phyloP scores from a whole-genome alignment of 2,329 filamentous ascomycete genomes.

The Ophiocordyceps camponoti-saundersi region DNA sequence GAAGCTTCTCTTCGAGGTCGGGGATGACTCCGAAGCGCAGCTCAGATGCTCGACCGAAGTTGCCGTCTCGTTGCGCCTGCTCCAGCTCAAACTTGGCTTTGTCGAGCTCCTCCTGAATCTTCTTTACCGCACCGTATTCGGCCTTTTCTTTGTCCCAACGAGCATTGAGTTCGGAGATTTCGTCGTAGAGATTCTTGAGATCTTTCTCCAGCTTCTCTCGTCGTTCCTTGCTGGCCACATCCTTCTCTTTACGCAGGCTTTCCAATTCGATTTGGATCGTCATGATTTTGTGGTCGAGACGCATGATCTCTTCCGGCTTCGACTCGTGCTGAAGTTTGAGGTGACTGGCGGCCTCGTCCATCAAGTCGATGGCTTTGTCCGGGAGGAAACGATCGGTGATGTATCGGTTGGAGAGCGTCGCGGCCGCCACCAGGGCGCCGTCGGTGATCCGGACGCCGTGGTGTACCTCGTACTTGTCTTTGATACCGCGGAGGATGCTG shows the following conservation, averaged over 20 bases:
- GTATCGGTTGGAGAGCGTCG: constrained; percentile 81
- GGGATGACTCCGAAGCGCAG: constrained; percentile 95
- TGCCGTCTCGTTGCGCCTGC: constrained; percentile 57
- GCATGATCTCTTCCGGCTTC: constrained; percentile 89
- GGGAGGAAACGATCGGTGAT: constrained; percentile 80
- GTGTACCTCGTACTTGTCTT: constrained; percentile 96
- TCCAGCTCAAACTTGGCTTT: constrained; percentile 77
- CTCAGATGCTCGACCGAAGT: constrained; percentile 77
- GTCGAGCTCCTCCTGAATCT: constrained; percentile 83
- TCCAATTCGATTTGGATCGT: constrained; percentile 97
- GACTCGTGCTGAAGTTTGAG: constrained; percentile 91
- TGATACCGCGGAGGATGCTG: constrained; percentile 90
- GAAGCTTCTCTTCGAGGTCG: constrained; percentile 58
- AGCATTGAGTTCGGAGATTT: constrained; percentile 77
- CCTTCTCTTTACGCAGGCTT: constrained; percentile 82
- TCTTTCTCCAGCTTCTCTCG: constrained; percentile 85
- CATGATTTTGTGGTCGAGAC: constrained; percentile 72
- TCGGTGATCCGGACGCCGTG: constrained; percentile 96
- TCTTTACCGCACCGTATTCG: constrained; percentile 80
- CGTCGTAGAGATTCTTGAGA: constrained; percentile 86
- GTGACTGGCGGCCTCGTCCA: constrained; percentile 93
- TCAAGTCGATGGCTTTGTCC: constrained; percentile 89
- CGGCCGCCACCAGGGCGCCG: constrained; percentile 76
- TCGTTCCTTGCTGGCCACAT: constrained; percentile 75
- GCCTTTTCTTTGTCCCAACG: constrained; percentile 84